phyloP scores from a whole-genome alignment of 2,329 filamentous ascomycete species.

The Pestalotiopsis sp. region DNA sequence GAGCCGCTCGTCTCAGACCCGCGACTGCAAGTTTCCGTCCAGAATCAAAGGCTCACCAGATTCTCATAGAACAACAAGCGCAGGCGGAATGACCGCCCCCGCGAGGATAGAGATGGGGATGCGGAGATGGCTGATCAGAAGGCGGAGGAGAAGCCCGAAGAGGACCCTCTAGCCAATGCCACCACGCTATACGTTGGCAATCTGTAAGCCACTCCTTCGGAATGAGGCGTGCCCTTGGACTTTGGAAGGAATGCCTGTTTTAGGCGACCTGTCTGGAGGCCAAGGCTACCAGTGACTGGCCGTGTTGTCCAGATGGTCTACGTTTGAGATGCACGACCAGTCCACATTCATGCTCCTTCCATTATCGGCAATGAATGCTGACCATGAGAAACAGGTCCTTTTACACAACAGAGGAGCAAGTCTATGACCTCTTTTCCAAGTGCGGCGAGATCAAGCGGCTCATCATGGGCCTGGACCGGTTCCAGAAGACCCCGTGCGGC shows the following conservation, averaged over 20 bases:
- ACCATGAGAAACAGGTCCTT: slow-evolving; percentile 66
- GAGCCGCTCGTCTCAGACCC: background rate
- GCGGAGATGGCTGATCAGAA: slow-evolving; percentile 44
- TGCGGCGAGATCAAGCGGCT: slow-evolving; percentile 98
- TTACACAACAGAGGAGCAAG: slow-evolving; percentile 98
- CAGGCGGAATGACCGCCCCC: slow-evolving; percentile 57
- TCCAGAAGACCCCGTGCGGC: slow-evolving; percentile 96
- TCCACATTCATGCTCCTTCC: background rate
- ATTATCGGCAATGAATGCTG: background rate
- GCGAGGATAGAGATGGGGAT: slow-evolving; percentile 59
- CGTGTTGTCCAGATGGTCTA: no score
- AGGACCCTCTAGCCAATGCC: slow-evolving; percentile 82
- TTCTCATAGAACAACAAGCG: slow-evolving; percentile 57
- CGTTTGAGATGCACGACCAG: no score
- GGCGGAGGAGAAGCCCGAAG: slow-evolving; percentile 56
- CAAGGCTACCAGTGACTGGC: no score
- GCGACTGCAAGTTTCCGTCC: background rate
- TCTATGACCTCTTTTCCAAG: slow-evolving; percentile 95
- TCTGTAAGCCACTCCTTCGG: slow-evolving; percentile 59
- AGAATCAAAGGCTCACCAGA: background rate
- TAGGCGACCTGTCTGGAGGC: background rate
- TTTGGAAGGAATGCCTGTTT: background rate
- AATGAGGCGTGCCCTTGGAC: background rate
- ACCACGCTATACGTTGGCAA: slow-evolving; percentile 98
- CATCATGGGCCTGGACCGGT: slow-evolving; percentile 96